Evolutionary conservation across 495 filamentous ascomycete genomes (phyloP), one percentile per base, ranked within the genome.

Genomic region (Aspergillus sparsus): DNA sequence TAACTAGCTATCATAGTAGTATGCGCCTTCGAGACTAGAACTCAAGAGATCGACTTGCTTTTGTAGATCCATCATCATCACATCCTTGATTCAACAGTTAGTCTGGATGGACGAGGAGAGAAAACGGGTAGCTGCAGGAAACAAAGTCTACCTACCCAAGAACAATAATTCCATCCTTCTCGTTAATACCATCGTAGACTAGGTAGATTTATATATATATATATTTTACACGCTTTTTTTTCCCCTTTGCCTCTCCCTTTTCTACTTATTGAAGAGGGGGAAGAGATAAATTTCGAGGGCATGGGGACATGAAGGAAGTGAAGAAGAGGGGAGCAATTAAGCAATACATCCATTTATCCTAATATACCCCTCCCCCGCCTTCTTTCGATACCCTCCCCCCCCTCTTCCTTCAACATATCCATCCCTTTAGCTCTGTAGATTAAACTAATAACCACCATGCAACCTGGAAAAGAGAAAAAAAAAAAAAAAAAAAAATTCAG

Each of bases 71-170:
- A 62, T 44, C 15, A 62, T 44, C 15, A 42, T 42, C 15, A 33
- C 34, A 49, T 49, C 33, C 49, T 31, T 51, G 49, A 41, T 11
- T 41, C 4, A 11, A n/a, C 10, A 41, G n/a, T 54, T 49, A 35
- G 36, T 41, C 18, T 37, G 47, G 37, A 56, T 21, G n/a, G 58
- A 41, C 32, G 31, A 49, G 41, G 41, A 53, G 37, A 51, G 45
- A 39, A 27, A 39, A 58, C 57, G 60, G 64, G 57, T 63, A 53
- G 60, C 16, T 66, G 64, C 64, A 62, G 63, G 41, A 39, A 50
- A 52, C 47, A 31, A 36, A 10, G 10, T 42, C 15, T 53, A 9
- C 39, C 32, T 47, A 18, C 39, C 18, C 2, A 39, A 53, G 16
- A 10, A n/a, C 42, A 27, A 32, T 27, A n/a, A 15, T 18, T 32